A percentile compares a stretch with the other conserved stretches of the same genome.
These are phyloP conservation scores for Myriosclerotinia duriaeana DNA, from an alignment of 2,329 filamentous ascomycete species.

Conservation along the genomic window DNA sequence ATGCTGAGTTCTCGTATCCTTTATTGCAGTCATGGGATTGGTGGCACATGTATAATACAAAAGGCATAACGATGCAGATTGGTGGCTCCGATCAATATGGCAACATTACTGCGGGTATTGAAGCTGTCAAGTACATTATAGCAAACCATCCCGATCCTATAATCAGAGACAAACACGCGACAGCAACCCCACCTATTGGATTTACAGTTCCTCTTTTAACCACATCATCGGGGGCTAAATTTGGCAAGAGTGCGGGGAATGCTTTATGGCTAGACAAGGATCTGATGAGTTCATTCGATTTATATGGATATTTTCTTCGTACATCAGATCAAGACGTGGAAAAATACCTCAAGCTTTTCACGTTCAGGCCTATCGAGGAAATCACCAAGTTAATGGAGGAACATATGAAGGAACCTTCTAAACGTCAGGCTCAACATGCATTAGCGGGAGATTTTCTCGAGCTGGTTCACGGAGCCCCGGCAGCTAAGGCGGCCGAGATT, in stretches of 20 bases:
- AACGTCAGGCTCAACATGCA: constrained; percentile 76
- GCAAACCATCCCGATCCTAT: constrained; percentile 52
- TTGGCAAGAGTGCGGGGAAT: constrained; percentile 93
- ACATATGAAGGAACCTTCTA: constrained; percentile 66
- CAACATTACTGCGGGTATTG: constrained; percentile 89
- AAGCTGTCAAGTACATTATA: constrained; percentile 75
- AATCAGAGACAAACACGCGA: constrained; percentile 47
- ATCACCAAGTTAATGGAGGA: constrained; percentile 67
- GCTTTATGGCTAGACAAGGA: constrained; percentile 87
- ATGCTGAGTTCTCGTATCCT: constrained; percentile 90
- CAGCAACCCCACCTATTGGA: constrained; percentile 60
- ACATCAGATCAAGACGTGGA: constrained; percentile 80
- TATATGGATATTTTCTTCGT: constrained; percentile 88
- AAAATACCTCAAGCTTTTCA: constrained; percentile 82
- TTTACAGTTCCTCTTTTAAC: constrained; percentile 90
- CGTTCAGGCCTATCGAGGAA: constrained; percentile 72
- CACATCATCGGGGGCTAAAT: constrained; percentile 80
- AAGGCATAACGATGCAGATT: constrained; percentile 77
- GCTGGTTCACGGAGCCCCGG: constrained; percentile 69
- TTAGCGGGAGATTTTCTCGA: constrained; percentile 81
- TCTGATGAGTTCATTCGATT: constrained; percentile 77
- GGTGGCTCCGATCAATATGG: constrained; percentile 95
- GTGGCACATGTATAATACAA: constrained; percentile 76
- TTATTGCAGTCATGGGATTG: constrained; percentile 95
- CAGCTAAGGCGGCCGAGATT: constrained; percentile 61